Evolutionary conservation across 805 yeast species (phyloP).

Genomic region (Yamadazyma insecticola): DNA sequence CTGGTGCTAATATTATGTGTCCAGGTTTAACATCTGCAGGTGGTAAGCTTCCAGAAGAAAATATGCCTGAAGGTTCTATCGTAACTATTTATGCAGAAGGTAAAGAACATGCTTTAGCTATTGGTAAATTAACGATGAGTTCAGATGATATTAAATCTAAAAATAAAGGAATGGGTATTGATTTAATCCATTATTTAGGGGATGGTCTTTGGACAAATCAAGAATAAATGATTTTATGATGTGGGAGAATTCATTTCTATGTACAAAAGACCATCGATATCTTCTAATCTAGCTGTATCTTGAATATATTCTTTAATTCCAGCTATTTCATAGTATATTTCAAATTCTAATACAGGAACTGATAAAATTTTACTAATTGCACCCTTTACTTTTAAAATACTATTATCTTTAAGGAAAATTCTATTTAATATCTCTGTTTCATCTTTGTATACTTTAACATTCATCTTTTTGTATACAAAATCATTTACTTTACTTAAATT

Average conservation of each 20-base stretch:
- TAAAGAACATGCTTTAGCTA: constrained; percentile 83
- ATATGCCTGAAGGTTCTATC: constrained; percentile 59
- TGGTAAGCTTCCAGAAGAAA: constrained; percentile 73
- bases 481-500: constrained; percentile 1
- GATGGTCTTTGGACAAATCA: constrained; percentile 80
- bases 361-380: constrained; percentile 14
- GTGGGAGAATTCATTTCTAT: not conserved
- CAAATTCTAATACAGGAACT: constrained; percentile 19
- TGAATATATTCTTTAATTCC: constrained; percentile 19
- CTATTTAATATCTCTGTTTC: constrained; percentile 9
- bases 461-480: constrained; percentile 8
- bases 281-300: constrained; percentile 23
- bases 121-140: constrained; percentile 84
- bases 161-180: constrained; percentile 89
- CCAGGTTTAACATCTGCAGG: constrained; percentile 89
- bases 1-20: constrained; percentile 97
- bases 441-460: constrained; percentile 5
- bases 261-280: constrained; percentile 2
- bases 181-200: constrained; percentile 76
- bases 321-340: constrained; percentile 20
- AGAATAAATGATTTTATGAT: constrained; percentile 32
- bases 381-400: constrained; percentile 34
- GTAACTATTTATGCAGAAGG: constrained; percentile 90
- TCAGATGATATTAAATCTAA: constrained; percentile 79
- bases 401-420: constrained; percentile 18